These are phyloP conservation scores for Tieghemiomyces parasiticus DNA, from an alignment of 192 early-diverging fungal genomes.

Conservation along the genomic window DNA sequence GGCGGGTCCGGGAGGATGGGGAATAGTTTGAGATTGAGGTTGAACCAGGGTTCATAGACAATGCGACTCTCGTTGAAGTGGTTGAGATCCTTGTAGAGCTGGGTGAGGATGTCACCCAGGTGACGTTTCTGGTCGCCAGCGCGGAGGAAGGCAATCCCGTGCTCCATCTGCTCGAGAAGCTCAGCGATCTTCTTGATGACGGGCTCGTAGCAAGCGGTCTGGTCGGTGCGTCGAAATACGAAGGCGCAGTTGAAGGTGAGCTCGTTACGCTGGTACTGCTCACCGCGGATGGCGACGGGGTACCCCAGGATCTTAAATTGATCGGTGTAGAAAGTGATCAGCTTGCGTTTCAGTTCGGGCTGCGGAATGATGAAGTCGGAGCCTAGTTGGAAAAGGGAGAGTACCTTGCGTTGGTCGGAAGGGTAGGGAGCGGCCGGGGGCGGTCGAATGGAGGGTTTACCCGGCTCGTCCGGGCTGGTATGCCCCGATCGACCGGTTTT, in stretches of 20 bases:
- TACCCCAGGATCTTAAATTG: conserved; percentile 58
- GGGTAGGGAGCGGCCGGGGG: background rate
- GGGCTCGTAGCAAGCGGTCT: conserved; percentile 62
- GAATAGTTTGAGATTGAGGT: conserved; percentile 51
- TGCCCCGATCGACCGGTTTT: no score
- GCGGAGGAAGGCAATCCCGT: conserved; percentile 19
- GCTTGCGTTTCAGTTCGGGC: conserved; percentile 48
- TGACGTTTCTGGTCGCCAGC: conserved; percentile 1
- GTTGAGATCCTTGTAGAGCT: conserved; percentile 3
- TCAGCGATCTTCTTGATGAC: conserved; percentile 66
- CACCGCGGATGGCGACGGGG: conserved; percentile 51
- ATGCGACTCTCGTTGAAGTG: conserved; percentile 5
- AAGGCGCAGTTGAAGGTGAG: conserved; percentile 76
- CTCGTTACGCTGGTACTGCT: conserved; percentile 51
- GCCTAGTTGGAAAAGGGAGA: conserved; percentile 63
- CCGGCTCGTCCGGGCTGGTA: background rate
- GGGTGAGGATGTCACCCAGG: background rate
- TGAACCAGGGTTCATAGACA: conserved; percentile 1
- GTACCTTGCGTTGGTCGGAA: conserved; percentile 10
- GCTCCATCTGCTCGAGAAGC: conserved; percentile 56
- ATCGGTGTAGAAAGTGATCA: conserved; percentile 56
- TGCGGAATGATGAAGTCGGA: conserved; percentile 79
- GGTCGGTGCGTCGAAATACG: conserved; percentile 62
- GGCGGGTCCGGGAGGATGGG: conserved; percentile 60
- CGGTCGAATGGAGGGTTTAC: background rate